Conservation (phyloP, 495 filamentous ascomycete species). For the Melanomma pulvis-pyrius region DNA sequence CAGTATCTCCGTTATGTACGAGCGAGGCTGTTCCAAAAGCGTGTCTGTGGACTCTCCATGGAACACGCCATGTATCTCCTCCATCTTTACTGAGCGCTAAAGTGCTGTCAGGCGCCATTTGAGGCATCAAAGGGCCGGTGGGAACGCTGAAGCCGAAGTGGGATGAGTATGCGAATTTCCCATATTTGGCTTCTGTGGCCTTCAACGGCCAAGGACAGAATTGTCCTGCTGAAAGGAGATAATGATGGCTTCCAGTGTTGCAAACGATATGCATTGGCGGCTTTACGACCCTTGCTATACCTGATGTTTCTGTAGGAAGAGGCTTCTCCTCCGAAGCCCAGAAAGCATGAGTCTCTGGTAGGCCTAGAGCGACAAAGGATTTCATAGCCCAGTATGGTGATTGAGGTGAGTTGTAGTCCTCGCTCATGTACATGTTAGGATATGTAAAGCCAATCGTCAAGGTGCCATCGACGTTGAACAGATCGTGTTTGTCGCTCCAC, state of each 20-base stretch:
- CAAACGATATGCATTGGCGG: constrained; percentile 23
- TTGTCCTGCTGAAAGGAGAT: constrained; percentile 18
- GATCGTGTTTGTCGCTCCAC: constrained; percentile 22
- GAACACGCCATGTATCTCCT: constrained; percentile 25
- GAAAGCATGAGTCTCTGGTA: constrained; percentile 8
- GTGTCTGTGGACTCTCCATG: constrained; percentile 13
- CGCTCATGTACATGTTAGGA: constrained; percentile 29
- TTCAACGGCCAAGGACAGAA: constrained; percentile 32
- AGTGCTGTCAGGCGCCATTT: constrained; percentile 27
- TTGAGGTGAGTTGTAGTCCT: constrained; percentile 29
- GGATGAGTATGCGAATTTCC: constrained; percentile 28
- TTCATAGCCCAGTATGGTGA: constrained; percentile 30
- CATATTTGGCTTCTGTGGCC: constrained; percentile 29
- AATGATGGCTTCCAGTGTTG: constrained; percentile 21
- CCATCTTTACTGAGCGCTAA: constrained; percentile 17
- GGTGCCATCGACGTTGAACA: constrained; percentile 27
- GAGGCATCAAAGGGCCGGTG: constrained; percentile 8
- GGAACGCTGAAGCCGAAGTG: constrained; percentile 29
- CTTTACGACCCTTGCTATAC: not conserved
- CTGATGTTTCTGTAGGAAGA: not conserved
- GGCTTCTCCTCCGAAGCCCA: constrained; percentile 21
- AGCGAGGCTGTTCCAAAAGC: not conserved
- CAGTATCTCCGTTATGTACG: not conserved
- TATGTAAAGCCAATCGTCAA: constrained; percentile 24
- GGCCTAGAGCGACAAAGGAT: constrained; percentile 16